Evolutionary conservation across 2,329 filamentous ascomycete species (phyloP), one percentile per base, ranked within the genome.

Genomic region (Microdochium bolleyi): DNA sequence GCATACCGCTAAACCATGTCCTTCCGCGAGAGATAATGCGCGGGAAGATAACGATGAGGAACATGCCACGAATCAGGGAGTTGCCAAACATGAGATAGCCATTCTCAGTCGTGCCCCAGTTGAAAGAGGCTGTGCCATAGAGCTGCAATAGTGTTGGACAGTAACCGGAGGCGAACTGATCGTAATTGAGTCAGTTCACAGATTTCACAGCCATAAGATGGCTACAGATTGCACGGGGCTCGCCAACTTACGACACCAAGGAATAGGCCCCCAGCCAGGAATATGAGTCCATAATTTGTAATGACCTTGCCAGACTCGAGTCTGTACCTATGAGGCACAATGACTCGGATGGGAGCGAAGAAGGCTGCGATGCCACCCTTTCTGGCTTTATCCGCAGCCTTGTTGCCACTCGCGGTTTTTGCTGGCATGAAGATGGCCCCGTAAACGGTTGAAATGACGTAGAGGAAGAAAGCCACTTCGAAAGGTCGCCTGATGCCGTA

Each of bases 401-500:
- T 49, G 5, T 62, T 56, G 51, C 54, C 52, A 54, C 58, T 56
- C 37, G 41, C 65, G 57, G 34, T 64, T 58, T 16, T 65, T 60
- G 24, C 66, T 61, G 13, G 78, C 13, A 81, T 55, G 11, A 68
- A 66, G 0, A 72, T 37, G 14, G 63, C 64, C 1, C 69, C 69
- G 52, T 75, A 81, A 2, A 72, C 49, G 2, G 72, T 72, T 0
- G 75, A 65, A 1, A 73, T 24, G 3, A 76, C 62, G 54, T 81
- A 88, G 0, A 84, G 70, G 19, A 75, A 69, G 19, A 85, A 77
- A 0, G 85, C 84, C 0, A 82, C 74, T 46, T 83, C 75, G 60
- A 89, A 89, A 0, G 86, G 86, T 3, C 79, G 75, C 2, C 76
- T 70, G 53, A 88, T 84, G 13, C 82, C 80, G 54, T 83, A 84